These are phyloP conservation scores for Citeromyces siamensis DNA, from an alignment of 1,139 yeast genomes.

Conservation along the genomic window DNA sequence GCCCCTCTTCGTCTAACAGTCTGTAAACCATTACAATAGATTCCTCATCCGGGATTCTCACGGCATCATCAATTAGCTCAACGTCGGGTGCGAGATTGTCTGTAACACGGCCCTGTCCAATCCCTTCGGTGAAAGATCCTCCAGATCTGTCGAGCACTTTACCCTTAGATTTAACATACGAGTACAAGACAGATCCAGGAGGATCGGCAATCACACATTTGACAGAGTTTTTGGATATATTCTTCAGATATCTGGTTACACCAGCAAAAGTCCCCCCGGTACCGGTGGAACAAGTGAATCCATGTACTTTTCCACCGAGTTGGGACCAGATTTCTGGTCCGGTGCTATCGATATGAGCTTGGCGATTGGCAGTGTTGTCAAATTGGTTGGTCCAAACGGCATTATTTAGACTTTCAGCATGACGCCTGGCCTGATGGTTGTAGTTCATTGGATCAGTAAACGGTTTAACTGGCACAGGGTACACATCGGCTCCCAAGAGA, in stretches of 20 bases:
- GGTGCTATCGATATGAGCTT: conserved; percentile 82
- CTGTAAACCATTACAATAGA: conserved; percentile 73
- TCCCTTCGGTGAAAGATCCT: conserved; percentile 86
- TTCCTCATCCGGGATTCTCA: conserved; percentile 60
- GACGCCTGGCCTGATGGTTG: conserved; percentile 76
- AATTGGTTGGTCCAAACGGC: conserved; percentile 92
- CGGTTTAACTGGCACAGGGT: conserved; percentile 88
- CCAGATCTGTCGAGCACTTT: conserved; percentile 55
- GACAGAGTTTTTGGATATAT: conserved; percentile 42
- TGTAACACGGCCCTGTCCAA: conserved; percentile 91
- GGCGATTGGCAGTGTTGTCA: conserved; percentile 78
- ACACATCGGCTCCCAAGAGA: conserved; percentile 71
- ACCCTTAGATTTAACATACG: conserved; percentile 61
- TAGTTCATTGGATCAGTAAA: conserved; percentile 70
- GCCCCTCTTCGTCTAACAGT: conserved; percentile 78
- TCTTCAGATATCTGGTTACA: conserved; percentile 60
- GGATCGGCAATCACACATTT: conserved; percentile 78
- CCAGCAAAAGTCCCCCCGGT: conserved; percentile 93
- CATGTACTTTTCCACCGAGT: conserved; percentile 67
- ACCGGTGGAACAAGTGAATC: conserved; percentile 82
- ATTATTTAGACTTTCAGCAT: conserved; percentile 60
- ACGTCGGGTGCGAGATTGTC: conserved; percentile 67
- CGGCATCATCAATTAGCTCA: conserved; percentile 59
- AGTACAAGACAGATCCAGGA: conserved; percentile 80
- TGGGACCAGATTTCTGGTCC: conserved; percentile 95